Base-by-base conservation (phyloP, 75 land plant genomes). In the Azolla pinnata region DNA sequence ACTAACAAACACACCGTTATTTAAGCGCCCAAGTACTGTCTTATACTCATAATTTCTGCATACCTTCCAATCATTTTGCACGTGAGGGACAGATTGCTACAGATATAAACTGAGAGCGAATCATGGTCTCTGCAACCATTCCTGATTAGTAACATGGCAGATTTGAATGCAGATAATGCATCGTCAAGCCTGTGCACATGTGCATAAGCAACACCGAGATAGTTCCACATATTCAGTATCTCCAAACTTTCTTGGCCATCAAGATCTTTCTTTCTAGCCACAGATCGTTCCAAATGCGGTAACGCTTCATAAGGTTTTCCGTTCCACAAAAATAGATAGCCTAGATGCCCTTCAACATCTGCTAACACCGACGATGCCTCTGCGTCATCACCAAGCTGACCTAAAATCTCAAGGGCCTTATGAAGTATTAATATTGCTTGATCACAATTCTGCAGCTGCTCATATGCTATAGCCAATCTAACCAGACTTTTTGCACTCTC, bases 191-290 rank as follows among this genome's bases (percentile, higher is more conserved):
- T 46, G 23, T 46, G 3, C 21, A 14, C 12, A 46, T 17, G 49
- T 46, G 17, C 49, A 46, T 46, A 46, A 18, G 49, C 49, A 46
- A 14, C 49, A 46, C 49, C 49, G 21, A 46, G 49, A 4, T 46
- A 23, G 49, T 46, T 46, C 23, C 49, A 46, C 2, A 46, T 23
- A 46, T 46, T 23, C 3, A 46, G 49, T 2, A 46, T 18, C 49
- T 46, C 49, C 49, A 2, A 18, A 46, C 2, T 46, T 4, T 46
- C 49, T 2, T 18, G 21, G n/a, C 49, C 49, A 17, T 17, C 3
- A 46, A 46, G n/a, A 46, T 3, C 21, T 23, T 4, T 46, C 49
- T 46, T 46, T 3, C 4, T 14, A 4, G 2, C 21, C 2, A 46
- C 2, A 46, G 49, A 18, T 23, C 14, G n/a, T 17, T 46, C 49